Percentiles rank a stretch among this genome's conserved stretches.
Conservation (phyloP, 2,329 filamentous ascomycete genomes). For the Penicillium expansum region DNA sequence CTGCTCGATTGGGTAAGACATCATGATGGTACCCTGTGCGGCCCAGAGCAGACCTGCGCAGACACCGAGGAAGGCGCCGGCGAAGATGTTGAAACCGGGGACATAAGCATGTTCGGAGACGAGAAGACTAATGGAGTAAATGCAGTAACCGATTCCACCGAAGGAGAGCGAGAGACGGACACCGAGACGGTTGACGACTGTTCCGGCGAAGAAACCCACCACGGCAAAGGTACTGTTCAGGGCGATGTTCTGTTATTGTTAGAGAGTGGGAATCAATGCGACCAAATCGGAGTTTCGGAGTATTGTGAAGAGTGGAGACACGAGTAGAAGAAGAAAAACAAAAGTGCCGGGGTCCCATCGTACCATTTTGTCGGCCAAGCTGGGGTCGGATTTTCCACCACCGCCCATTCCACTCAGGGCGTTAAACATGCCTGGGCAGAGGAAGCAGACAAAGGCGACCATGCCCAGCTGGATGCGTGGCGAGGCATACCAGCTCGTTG, state of each 20-base stretch:
- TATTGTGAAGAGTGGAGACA: not conserved
- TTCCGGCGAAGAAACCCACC: slow-evolving; percentile 59
- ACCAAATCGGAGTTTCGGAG: not conserved
- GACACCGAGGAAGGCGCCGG: slow-evolving; percentile 48
- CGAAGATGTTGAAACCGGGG: slow-evolving; percentile 47
- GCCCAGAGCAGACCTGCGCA: slow-evolving; percentile 50
- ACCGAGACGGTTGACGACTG: slow-evolving; percentile 42
- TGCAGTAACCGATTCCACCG: slow-evolving; percentile 44
- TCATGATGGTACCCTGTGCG: slow-evolving; percentile 54
- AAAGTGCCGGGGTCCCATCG: not conserved
- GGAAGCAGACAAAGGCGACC: slow-evolving; percentile 65
- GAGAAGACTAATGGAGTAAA: slow-evolving; percentile 40
- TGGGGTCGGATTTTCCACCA: slow-evolving; percentile 53
- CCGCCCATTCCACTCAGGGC: slow-evolving; percentile 60
- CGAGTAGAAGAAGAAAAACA: not conserved
- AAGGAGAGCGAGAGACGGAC: slow-evolving; percentile 41
- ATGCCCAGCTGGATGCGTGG: slow-evolving; percentile 65
- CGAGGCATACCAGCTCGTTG: slow-evolving; percentile 65
- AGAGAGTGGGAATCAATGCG: not conserved
- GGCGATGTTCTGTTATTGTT: slow-evolving; percentile 52
- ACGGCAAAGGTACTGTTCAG: slow-evolving; percentile 68
- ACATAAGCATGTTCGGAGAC: slow-evolving; percentile 47
- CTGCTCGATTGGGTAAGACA: slow-evolving; percentile 76
- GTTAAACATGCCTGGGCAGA: slow-evolving; percentile 68
- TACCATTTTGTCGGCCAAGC: slow-evolving; percentile 53